phyloP scores from a whole-genome alignment of 176 grass and related monocot genomes.

The Phoenix dactylifera region DNA sequence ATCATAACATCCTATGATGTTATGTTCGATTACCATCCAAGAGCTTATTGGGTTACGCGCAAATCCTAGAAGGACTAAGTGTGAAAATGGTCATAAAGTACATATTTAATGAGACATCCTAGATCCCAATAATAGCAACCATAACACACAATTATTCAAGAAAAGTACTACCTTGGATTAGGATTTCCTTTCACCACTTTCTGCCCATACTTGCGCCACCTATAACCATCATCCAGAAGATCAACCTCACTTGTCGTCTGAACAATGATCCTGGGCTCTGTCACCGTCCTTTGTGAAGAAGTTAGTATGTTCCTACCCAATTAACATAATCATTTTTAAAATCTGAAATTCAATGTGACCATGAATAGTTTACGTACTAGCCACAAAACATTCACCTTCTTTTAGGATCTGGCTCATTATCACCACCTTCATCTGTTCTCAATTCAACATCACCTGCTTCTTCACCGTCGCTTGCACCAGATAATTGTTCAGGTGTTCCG shows the following conservation, averaged over 20 bases:
- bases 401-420: slow-evolving; percentile 42
- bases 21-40: too few species aligned
- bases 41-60: too few species aligned
- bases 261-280: slow-evolving; percentile 82
- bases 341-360: too few species aligned
- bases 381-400: slow-evolving; percentile 44
- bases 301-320: slow-evolving; percentile 8
- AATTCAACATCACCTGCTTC: slow-evolving; percentile 39
- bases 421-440: slow-evolving; percentile 26
- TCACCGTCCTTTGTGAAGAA: slow-evolving; percentile 56
- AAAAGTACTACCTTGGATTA: slow-evolving; percentile 53
- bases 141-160: neutral
- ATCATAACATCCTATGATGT: too few species aligned
- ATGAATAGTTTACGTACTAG: neutral
- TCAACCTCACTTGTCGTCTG: slow-evolving; percentile 91
- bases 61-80: too few species aligned
- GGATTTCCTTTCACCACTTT: slow-evolving; percentile 98
- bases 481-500: slow-evolving; percentile 24
- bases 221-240: slow-evolving; percentile 94
- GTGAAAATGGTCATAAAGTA: too few species aligned
- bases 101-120: too few species aligned
- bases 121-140: too few species aligned
- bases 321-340: neutral
- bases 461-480: slow-evolving; percentile 56
- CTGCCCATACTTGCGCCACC: slow-evolving; percentile 91